Evolutionary conservation across 2,329 filamentous ascomycete genomes (phyloP).

Genomic region (Aspergillus brunneoviolaceus): DNA sequence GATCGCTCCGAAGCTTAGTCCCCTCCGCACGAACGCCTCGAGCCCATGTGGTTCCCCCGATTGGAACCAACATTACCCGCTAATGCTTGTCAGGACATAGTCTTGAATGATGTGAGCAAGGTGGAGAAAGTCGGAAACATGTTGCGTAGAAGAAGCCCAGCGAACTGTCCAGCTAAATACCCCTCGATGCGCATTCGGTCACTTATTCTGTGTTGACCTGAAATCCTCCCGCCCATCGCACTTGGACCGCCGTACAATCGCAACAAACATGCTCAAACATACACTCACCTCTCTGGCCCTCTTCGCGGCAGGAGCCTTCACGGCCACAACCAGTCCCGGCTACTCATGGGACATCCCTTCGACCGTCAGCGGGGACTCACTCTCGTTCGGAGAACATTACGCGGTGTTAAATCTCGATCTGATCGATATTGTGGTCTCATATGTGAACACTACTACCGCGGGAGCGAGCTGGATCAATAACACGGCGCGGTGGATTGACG

Average conservation of each 20-base stretch:
- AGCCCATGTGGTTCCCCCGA: neutral
- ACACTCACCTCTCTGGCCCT: neutral
- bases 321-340: neutral
- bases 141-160: neutral
- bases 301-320: neutral
- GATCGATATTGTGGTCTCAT: neutral
- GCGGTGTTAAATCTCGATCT: conserved; percentile 3
- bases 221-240: neutral
- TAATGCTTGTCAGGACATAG: neutral
- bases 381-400: conserved; percentile 2
- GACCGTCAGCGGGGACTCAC: neutral
- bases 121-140: neutral
- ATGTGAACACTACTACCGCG: neutral
- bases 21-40: neutral
- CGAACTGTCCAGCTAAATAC: neutral
- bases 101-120: neutral
- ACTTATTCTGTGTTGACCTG: neutral
- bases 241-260: neutral
- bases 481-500: neutral
- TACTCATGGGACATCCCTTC: neutral
- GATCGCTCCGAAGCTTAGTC: neutral
- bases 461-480: conserved; percentile 1
- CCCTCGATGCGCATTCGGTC: neutral
- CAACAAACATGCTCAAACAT: neutral
- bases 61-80: neutral